A percentile compares a stretch with the other conserved stretches of the same genome.
Conservation (phyloP, 2,329 filamentous ascomycete species). For the Xylaria sp. region DNA sequence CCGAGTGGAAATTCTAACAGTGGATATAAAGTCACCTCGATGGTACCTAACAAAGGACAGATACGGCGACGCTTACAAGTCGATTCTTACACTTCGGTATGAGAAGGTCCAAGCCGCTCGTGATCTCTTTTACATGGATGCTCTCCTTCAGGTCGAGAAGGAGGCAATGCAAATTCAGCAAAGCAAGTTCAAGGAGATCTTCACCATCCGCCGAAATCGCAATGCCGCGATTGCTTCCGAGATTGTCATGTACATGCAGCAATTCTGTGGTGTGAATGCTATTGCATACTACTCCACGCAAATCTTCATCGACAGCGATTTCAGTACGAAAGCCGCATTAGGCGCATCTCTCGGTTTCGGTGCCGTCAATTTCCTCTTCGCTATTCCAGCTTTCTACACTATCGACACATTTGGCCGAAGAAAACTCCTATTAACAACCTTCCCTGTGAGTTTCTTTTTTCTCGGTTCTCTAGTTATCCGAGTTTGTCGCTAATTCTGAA, state of each 20-base stretch:
- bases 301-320: conserved; percentile 68
- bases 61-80: conserved; percentile 59
- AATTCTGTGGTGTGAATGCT: conserved; percentile 63
- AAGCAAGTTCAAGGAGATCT: conserved; percentile 65
- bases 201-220: conserved; percentile 70
- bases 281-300: conserved; percentile 65
- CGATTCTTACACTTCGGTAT: conserved; percentile 61
- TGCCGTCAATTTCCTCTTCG: conserved; percentile 73
- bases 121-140: conserved; percentile 68
- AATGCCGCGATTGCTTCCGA: conserved; percentile 69
- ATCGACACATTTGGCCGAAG: conserved; percentile 76
- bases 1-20: conserved; percentile 21
- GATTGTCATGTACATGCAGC: conserved; percentile 76
- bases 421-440: conserved; percentile 71
- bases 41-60: conserved; percentile 61
- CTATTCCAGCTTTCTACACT: conserved; percentile 71
- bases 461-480: neutral
- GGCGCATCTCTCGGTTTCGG: conserved; percentile 72
- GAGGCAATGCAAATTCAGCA: conserved; percentile 61
- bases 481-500: conserved; percentile 21
- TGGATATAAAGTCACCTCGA: conserved; percentile 43
- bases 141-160: conserved; percentile 67
- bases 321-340: conserved; percentile 63
- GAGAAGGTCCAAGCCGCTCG: conserved; percentile 65
- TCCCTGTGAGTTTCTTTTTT: conserved; percentile 57